phyloP scores from a whole-genome alignment of 169 alveolate genomes.

The Plasmodium relictum region DNA sequence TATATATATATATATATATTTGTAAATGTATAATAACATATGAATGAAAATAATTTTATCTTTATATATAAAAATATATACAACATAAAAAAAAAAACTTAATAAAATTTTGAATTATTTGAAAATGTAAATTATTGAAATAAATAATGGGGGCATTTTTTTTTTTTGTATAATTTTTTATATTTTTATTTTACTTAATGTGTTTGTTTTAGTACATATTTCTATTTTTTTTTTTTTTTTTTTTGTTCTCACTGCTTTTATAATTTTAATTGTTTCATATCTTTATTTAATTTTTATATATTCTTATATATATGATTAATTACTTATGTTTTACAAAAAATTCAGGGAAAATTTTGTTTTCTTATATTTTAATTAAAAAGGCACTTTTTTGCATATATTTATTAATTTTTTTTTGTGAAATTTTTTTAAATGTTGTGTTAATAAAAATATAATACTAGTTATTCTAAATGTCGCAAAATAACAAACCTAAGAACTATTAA shows the following conservation, averaged over 20 bases:
- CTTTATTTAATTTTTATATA: neutral
- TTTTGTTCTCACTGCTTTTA: neutral
- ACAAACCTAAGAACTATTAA: constrained; percentile 1
- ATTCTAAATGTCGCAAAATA: neutral
- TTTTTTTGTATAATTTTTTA: too few species aligned
- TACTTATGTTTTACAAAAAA: neutral
- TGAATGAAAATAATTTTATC: neutral
- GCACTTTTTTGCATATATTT: constrained; percentile 41
- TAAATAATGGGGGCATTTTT: too few species aligned
- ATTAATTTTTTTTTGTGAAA: neutral
- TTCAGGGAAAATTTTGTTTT: neutral
- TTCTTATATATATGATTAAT: neutral
- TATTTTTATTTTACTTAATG: too few species aligned
- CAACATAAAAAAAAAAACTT: too few species aligned
- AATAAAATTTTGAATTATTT: too few species aligned
- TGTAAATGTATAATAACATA: neutral
- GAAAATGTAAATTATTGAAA: too few species aligned
- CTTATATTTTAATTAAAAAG: constrained; percentile 27
- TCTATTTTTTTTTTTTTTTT: neutral
- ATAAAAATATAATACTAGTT: neutral
- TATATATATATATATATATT: too few species aligned
- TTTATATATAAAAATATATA: neutral
- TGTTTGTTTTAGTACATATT: neutral
- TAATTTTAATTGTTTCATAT: neutral
- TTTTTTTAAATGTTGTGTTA: constrained; percentile 5